phyloP scores from a whole-genome alignment of 176 grass and related monocot genomes.

The Hyparrhenia diplandra region DNA sequence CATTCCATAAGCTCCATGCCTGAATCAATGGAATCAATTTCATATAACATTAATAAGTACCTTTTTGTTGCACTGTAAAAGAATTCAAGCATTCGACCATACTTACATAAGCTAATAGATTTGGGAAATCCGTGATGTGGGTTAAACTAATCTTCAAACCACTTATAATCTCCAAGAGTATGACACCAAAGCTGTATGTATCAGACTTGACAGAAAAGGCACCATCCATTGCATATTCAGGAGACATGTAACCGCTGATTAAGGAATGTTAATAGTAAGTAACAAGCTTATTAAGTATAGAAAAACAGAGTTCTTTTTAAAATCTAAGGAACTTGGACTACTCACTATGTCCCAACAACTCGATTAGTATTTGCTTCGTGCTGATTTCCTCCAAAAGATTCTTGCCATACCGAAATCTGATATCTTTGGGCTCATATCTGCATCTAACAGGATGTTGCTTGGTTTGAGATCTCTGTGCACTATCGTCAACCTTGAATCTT shows the following conservation, averaged over 20 bases:
- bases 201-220: slow-evolving; percentile 56
- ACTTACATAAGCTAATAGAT: slow-evolving; percentile 57
- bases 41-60: not conserved
- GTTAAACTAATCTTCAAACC: slow-evolving; percentile 40
- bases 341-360: slow-evolving; percentile 56
- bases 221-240: slow-evolving; percentile 68
- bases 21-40: slow-evolving; percentile 5
- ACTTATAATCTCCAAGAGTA: slow-evolving; percentile 62
- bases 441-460: slow-evolving; percentile 56
- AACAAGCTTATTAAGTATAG: too few species aligned
- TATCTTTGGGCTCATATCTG: slow-evolving; percentile 53
- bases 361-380: slow-evolving; percentile 38
- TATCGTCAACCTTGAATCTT: slow-evolving; percentile 57
- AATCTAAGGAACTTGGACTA: not conserved
- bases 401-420: slow-evolving; percentile 71
- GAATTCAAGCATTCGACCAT: not conserved
- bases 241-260: slow-evolving; percentile 57
- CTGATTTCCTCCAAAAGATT: slow-evolving; percentile 50
- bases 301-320: too few species aligned
- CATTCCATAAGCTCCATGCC: slow-evolving; percentile 58
- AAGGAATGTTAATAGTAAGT: too few species aligned
- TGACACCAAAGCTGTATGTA: slow-evolving; percentile 50
- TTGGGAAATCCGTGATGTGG: not conserved
- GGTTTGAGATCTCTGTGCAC: slow-evolving; percentile 48
- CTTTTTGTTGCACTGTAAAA: not conserved